Evolutionary conservation across 805 yeast species (phyloP), one percentile per base, ranked within the genome.

Genomic region (Yarrowia osloensis): DNA sequence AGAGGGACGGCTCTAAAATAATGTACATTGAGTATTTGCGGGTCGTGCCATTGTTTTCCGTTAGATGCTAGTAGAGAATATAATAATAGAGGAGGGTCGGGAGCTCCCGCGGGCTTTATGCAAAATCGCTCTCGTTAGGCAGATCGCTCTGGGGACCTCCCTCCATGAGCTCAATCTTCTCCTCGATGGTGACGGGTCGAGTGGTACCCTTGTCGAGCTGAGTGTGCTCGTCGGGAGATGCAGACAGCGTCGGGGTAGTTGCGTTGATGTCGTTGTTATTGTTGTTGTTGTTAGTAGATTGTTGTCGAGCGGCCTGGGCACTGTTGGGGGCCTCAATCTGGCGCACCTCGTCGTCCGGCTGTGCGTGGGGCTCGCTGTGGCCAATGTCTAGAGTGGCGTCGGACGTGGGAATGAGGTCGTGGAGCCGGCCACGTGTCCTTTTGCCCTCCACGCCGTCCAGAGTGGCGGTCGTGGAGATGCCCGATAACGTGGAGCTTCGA

Each of bases 371-470:
- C 33, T 61, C 66, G 21, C 63, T 57, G 37, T 61, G 54, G 31
- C 54, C 54, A 19, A 50, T 19, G 21, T 29, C 47, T 9, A 21
- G 44, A 15, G 47, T 5, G 17, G 67, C 39, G 21, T 39, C 59
- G 21, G 59, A 22, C 24, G 59, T 49, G 40, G 47, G 37, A 21
- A 63, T 47, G n/a, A 63, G 47, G 33, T 63, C 67, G 39, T 63
- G 59, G 15, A 50, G 49, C 13, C 57, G 44, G 15, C 67, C 67
- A 13, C 67, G 67, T 9, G 50, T 78, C 57, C 83, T 77, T 68
- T 84, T 82, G 4, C 92, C 92, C 73, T 88, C 90, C 4, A 87
- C 75, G 0, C 92, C 91, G 74, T 88, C 91, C 71, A 88, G 88
- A 19, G 90, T 86, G 24, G 91, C 91, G 4, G 88, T 86, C 44